phyloP scores from a whole-genome alignment of 352 stramenopile species.

The Phytopythium oedochilum region DNA sequence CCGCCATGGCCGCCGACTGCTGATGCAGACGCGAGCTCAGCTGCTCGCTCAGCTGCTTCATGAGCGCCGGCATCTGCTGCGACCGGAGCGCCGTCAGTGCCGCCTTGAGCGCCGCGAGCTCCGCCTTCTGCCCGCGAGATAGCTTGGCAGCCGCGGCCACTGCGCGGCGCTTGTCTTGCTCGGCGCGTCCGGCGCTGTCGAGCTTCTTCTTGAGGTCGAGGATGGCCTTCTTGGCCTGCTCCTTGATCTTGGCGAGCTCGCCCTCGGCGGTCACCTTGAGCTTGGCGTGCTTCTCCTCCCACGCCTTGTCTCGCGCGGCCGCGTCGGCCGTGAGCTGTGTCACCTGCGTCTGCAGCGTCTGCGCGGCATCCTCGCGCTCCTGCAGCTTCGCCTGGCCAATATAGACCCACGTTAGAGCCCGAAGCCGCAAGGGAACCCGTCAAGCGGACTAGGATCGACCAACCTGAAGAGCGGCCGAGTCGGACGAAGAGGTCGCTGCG shows the following conservation, averaged over 20 bases:
- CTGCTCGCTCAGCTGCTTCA: slow-evolving; percentile 71
- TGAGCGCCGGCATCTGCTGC: slow-evolving; percentile 49
- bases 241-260: slow-evolving; percentile 81
- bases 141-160: slow-evolving; percentile 34
- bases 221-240: slow-evolving; percentile 86
- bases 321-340: slow-evolving; percentile 47
- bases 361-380: slow-evolving; percentile 28
- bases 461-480: slow-evolving; percentile 40
- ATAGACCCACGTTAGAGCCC: neutral
- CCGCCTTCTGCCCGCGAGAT: slow-evolving; percentile 51
- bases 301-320: slow-evolving; percentile 40
- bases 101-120: slow-evolving; percentile 43
- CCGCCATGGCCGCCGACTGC: slow-evolving; percentile 74
- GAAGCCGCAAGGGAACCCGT: neutral
- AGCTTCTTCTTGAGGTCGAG: slow-evolving; percentile 78
- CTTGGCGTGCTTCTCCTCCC: slow-evolving; percentile 68
- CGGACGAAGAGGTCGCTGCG: slow-evolving; percentile 22
- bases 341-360: slow-evolving; percentile 31
- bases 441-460: neutral
- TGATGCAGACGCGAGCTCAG: slow-evolving; percentile 66
- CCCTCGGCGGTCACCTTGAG: slow-evolving; percentile 70
- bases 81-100: slow-evolving; percentile 40
- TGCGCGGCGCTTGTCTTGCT: slow-evolving; percentile 47
- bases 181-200: slow-evolving; percentile 48
- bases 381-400: slow-evolving; percentile 28